Conservation (phyloP, 441 rosid species). For the Rhodomyrtus psidioides region DNA sequence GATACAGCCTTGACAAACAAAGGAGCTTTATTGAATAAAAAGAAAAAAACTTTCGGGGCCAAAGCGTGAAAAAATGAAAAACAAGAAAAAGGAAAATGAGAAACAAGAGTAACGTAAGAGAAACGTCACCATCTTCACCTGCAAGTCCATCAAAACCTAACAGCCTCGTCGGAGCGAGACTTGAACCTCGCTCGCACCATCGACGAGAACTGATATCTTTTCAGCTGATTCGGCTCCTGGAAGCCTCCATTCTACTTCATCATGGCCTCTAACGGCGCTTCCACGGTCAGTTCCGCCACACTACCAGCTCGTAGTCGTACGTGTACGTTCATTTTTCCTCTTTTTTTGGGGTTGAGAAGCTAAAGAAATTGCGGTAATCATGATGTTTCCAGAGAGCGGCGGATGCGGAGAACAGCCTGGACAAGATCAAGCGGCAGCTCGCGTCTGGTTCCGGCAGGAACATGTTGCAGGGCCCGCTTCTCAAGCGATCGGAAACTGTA, state of each 20-base stretch:
- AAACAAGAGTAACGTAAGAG: neutral
- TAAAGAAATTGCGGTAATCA: neutral
- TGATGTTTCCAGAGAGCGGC: constrained; percentile 36
- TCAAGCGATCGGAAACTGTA: constrained; percentile 96
- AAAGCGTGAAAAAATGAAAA: neutral
- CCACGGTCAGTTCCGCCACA: constrained; percentile 38
- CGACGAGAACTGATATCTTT: neutral
- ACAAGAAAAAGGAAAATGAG: neutral
- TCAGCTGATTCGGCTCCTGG: constrained; percentile 2
- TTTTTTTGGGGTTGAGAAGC: neutral
- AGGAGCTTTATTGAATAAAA: neutral
- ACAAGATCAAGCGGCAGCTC: constrained; percentile 88
- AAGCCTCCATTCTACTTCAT: constrained; percentile 10
- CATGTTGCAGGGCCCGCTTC: constrained; percentile 90
- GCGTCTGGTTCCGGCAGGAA: constrained; percentile 90
- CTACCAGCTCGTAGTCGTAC: neutral
- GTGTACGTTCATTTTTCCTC: neutral
- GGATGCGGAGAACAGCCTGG: constrained; percentile 74
- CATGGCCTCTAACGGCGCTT: constrained; percentile 86
- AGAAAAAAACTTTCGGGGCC: neutral
- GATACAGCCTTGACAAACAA: neutral
- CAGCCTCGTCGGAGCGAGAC: constrained; percentile 12
- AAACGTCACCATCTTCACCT: constrained; percentile 1
- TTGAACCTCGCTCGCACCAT: neutral
- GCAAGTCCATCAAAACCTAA: constrained; percentile 57